phyloP scores from a whole-genome alignment of 768 basidiomycete species.

The Naganishia onofrii region DNA sequence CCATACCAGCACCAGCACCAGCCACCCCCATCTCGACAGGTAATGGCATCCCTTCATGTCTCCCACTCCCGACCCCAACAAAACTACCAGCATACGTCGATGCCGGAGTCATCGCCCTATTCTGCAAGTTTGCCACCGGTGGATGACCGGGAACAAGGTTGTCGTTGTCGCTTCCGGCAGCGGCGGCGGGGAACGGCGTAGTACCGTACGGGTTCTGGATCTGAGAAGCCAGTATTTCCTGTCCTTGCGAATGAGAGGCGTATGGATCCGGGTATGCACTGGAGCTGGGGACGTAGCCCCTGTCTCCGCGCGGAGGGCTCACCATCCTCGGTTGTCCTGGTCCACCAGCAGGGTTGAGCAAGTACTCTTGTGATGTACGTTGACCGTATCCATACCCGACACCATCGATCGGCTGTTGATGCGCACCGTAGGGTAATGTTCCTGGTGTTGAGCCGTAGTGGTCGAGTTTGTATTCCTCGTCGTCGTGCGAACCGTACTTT shows the following conservation, averaged over 20 bases:
- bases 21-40: background rate
- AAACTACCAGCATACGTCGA: slow-evolving; percentile 16
- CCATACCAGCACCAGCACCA: background rate
- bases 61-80: slow-evolving; percentile 17
- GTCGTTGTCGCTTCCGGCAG: too few relatives aligned
- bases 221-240: background rate
- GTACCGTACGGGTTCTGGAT: background rate
- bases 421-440: background rate
- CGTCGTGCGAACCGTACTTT: background rate
- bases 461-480: slow-evolving; percentile 5
- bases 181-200: background rate
- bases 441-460: background rate
- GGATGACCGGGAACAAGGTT: slow-evolving; percentile 8
- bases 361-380: background rate
- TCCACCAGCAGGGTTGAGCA: background rate
- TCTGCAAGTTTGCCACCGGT: too few relatives aligned
- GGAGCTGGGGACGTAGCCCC: slow-evolving; percentile 19
- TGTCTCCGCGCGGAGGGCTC: background rate
- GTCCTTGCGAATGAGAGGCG: background rate
- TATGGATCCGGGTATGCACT: slow-evolving; percentile 16
- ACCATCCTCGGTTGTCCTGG: background rate
- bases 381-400: slow-evolving; percentile 21
- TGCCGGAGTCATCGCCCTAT: background rate
- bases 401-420: slow-evolving; percentile 5
- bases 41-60: slow-evolving; percentile 11